Evolutionary conservation across 768 basidiomycete genomes (phyloP).

Genomic region (Russula ochroleuca): DNA sequence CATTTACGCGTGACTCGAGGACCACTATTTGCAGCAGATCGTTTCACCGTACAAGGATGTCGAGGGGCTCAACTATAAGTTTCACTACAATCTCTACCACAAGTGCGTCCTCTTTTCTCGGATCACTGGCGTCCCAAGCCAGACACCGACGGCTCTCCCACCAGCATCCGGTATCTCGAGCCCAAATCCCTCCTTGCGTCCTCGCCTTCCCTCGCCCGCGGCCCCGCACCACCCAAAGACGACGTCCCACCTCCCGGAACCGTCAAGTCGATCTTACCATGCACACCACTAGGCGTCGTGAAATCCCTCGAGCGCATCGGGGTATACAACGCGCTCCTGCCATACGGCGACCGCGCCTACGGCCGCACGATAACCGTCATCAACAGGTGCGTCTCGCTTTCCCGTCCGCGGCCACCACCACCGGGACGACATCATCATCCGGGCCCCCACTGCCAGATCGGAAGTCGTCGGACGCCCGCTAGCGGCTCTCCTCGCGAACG

Average conservation of each 20-base stretch:
- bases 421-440: background rate
- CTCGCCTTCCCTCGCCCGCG: conserved; percentile 33
- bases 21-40: conserved; percentile 96
- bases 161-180: conserved; percentile 87
- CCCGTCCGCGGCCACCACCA: background rate
- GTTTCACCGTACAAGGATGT: conserved; percentile 97
- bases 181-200: conserved; percentile 63
- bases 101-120: conserved; percentile 54
- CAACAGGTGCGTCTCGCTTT: conserved; percentile 56
- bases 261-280: conserved; percentile 95
- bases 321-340: conserved; percentile 88
- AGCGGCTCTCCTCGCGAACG: conserved; percentile 93
- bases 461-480: conserved; percentile 97
- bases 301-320: conserved; percentile 89
- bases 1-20: conserved; percentile 43
- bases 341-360: conserved; percentile 93
- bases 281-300: conserved; percentile 94
- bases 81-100: conserved; percentile 91
- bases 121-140: background rate
- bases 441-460: conserved; percentile 44
- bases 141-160: background rate
- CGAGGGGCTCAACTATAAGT: conserved; percentile 95
- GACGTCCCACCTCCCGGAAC: conserved; percentile 76
- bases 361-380: conserved; percentile 92
- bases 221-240: conserved; percentile 34